These are phyloP conservation scores for Fraxinus xanthoxyloides DNA, from an alignment of 305 asterid species.

Conservation along the genomic window DNA sequence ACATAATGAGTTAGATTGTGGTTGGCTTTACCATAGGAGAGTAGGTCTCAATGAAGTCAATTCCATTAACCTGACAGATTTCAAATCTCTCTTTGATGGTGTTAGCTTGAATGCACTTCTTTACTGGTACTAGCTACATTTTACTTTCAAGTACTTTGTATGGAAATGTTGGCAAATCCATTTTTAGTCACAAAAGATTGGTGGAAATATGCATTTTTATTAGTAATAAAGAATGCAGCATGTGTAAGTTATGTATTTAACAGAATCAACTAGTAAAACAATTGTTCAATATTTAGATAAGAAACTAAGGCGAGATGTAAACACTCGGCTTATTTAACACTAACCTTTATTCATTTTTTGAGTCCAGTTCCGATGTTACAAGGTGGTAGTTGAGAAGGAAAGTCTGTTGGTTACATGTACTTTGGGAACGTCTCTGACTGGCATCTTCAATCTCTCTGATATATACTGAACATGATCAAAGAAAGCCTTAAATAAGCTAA, in stretches of 20 bases:
- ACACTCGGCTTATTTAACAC: background rate
- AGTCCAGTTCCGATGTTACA: slow-evolving; percentile 57
- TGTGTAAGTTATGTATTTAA: background rate
- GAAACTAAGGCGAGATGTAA: background rate
- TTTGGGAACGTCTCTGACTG: slow-evolving; percentile 50
- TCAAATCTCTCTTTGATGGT: slow-evolving; percentile 49
- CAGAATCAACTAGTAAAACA: background rate
- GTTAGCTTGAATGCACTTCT: slow-evolving; percentile 41
- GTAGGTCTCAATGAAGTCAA: too few species aligned
- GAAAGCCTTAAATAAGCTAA: slow-evolving; percentile 66
- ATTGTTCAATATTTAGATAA: background rate
- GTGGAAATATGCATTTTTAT: background rate
- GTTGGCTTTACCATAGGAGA: too few species aligned
- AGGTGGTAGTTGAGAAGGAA: slow-evolving; percentile 52
- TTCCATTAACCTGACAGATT: slow-evolving; percentile 25
- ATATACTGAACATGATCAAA: slow-evolving; percentile 74
- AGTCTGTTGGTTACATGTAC: slow-evolving; percentile 66
- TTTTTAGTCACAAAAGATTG: background rate
- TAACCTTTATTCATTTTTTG: background rate
- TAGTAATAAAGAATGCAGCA: background rate
- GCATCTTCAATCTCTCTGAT: slow-evolving; percentile 62
- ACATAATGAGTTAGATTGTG: too few species aligned
- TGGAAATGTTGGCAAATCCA: background rate
- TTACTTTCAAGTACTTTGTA: background rate
- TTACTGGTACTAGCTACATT: slow-evolving; percentile 46